Evolutionary conservation across 2,329 filamentous ascomycete species (phyloP).

Genomic region (Ophiostoma ulmi): DNA sequence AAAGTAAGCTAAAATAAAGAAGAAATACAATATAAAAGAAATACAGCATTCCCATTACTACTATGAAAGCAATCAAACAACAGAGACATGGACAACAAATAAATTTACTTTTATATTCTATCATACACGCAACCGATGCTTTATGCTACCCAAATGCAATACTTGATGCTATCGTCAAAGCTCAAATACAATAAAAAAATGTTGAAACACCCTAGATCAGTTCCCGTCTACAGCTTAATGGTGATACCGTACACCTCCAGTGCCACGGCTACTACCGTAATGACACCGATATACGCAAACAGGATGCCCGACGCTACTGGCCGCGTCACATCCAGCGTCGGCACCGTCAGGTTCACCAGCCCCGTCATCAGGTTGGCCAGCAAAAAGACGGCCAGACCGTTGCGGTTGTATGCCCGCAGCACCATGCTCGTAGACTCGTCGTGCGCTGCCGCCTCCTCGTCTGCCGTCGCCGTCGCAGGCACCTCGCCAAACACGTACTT

Average conservation of each 20-base stretch:
- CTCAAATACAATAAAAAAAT: neutral
- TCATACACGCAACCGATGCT: neutral
- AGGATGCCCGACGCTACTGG: constrained; percentile 67
- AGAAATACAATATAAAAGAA: neutral
- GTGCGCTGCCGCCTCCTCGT: constrained; percentile 59
- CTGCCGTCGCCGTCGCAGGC: constrained; percentile 53
- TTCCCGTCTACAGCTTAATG: constrained; percentile 56
- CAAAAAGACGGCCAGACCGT: constrained; percentile 80
- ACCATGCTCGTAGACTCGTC: constrained; percentile 70
- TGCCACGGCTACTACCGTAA: constrained; percentile 63
- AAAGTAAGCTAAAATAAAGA: neutral
- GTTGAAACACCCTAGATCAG: neutral
- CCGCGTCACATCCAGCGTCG: constrained; percentile 68
- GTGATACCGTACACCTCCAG: constrained; percentile 63
- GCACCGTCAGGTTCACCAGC: constrained; percentile 77
- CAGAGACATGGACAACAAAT: neutral
- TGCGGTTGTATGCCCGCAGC: constrained; percentile 80
- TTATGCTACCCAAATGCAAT: neutral
- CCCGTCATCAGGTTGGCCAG: constrained; percentile 87
- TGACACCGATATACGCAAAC: constrained; percentile 60
- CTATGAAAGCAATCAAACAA: neutral
- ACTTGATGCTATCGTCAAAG: neutral
- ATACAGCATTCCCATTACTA: neutral
- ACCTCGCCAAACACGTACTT: constrained; percentile 66
- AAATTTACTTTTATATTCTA: neutral